Conservation (phyloP, 2,329 filamentous ascomycete genomes). For the Aspergillus ruber region DNA sequence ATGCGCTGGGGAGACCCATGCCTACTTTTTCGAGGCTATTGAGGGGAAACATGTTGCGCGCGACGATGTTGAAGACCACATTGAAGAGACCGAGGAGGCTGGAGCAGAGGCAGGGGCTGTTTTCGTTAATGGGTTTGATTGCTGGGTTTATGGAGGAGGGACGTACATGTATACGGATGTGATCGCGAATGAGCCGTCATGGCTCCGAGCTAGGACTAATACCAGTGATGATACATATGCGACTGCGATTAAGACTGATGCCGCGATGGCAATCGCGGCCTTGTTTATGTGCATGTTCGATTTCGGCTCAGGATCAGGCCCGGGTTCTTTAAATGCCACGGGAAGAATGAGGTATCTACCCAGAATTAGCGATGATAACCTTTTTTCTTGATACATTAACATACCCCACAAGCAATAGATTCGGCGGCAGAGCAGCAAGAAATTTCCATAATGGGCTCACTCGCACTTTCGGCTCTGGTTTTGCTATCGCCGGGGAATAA, state of each 20-base stretch:
- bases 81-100: conserved; percentile 29
- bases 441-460: conserved; percentile 15
- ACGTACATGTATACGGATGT: conserved; percentile 27
- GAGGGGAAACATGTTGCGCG: conserved; percentile 22
- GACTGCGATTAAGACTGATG: conserved; percentile 21
- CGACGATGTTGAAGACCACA: conserved; percentile 26
- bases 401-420: conserved; percentile 25
- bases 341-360: conserved; percentile 25
- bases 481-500: neutral
- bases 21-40: conserved; percentile 18
- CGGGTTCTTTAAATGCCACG: conserved; percentile 16
- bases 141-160: neutral
- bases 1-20: conserved; percentile 22
- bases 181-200: conserved; percentile 4
- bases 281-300: conserved; percentile 14
- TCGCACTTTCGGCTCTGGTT: neutral
- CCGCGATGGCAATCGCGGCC: conserved; percentile 17
- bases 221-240: conserved; percentile 21
- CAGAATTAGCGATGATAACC: too few species aligned
- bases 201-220: conserved; percentile 5
- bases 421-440: conserved; percentile 18
- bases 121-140: neutral
- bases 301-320: conserved; percentile 2
- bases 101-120: conserved; percentile 16
- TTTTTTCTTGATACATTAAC: conserved; percentile 1